Evolutionary conservation across 352 stramenopile species (phyloP), one percentile per base, ranked within the genome.

Genomic region (Phytophthora foliorum): DNA sequence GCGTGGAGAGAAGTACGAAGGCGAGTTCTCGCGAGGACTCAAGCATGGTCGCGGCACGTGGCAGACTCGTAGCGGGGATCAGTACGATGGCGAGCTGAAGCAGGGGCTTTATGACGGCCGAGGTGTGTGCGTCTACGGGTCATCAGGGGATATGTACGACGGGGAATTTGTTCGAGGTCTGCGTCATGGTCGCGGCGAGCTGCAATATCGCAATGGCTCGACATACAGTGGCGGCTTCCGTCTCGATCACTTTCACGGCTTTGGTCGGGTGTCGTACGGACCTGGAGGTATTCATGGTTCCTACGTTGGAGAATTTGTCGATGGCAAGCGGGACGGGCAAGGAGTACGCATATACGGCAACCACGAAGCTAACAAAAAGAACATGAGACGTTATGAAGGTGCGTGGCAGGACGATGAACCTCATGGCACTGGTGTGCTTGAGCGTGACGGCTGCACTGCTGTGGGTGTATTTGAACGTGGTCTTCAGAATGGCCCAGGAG

Each of bases 141-240:
- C 78, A 27, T 71, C 58, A 24, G 83, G 87, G 16, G 75, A 91
- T 51, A 72, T 89, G n/a, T 94, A 90, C 50, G 82, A 92, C 16
- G 87, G 87, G 0, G 72, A 90, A 2, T 94, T 88, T 69, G 58
- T 77, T 29, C 74, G 78, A 38, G 83, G 87, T 5, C 74, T 84
- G 46, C 90, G 81, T 63, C 70, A 91, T 36, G 83, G 84, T n/a
- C 56, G 63, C 1, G 85, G 85, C 16, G 75, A 91, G 31, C 55
- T 91, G 42, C 69, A 78, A 9, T 67, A 79, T 31, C 52, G 60
- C 9, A 75, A 87, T 42, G 87, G 89, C 22, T 89, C 75, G 17
- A 69, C 44, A 0, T 95, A 94, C 63, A 72, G 57, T 1, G 89
- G 89, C 0, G 74, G 75, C 16, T 91, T 92, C 46, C 49, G 72